Conservation (phyloP, 768 basidiomycete species). For the Postia placenta region DNA sequence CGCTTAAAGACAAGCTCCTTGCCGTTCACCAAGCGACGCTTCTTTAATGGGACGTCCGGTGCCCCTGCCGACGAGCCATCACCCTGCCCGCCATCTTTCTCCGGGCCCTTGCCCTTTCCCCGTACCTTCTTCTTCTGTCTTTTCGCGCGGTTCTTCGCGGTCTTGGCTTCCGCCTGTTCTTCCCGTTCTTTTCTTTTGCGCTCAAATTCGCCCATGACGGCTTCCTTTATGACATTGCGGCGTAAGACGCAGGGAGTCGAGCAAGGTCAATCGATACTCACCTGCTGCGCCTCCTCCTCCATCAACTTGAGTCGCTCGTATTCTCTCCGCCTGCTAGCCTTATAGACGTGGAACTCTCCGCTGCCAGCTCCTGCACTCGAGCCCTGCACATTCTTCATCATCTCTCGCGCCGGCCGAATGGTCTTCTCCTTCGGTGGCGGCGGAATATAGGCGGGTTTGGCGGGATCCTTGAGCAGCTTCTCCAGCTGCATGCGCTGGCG, state of each 20-base stretch:
- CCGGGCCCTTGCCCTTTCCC: slow-evolving; percentile 33
- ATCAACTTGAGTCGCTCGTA: slow-evolving; percentile 91
- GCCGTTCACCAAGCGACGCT: slow-evolving; percentile 75
- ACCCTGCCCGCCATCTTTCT: slow-evolving; percentile 16
- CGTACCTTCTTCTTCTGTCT: slow-evolving; percentile 88
- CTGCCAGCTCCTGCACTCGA: slow-evolving; percentile 96
- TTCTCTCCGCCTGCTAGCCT: slow-evolving; percentile 88
- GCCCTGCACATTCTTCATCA: slow-evolving; percentile 99
- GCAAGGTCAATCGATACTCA: slow-evolving; percentile 28
- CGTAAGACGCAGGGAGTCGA: background rate
- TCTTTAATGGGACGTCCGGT: slow-evolving; percentile 54
- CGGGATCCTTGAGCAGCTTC: slow-evolving; percentile 84
- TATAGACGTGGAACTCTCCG: slow-evolving; percentile 98
- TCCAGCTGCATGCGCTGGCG: slow-evolving; percentile 67
- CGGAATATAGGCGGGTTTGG: slow-evolving; percentile 76
- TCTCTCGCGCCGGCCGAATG: slow-evolving; percentile 78
- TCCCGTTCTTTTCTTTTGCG: slow-evolving; percentile 65
- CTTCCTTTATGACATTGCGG: slow-evolving; percentile 45
- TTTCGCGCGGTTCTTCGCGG: slow-evolving; percentile 92
- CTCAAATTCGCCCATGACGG: slow-evolving; percentile 67
- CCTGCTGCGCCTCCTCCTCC: slow-evolving; percentile 77
- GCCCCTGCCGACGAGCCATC: slow-evolving; percentile 16
- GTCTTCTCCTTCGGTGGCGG: slow-evolving; percentile 77
- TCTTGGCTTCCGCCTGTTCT: slow-evolving; percentile 75
- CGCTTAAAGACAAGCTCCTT: slow-evolving; percentile 56